Percentiles rank a stretch among this genome's conserved stretches.
phyloP scores from a whole-genome alignment of 2,329 filamentous ascomycete genomes.

The Tolypocladium paradoxum region DNA sequence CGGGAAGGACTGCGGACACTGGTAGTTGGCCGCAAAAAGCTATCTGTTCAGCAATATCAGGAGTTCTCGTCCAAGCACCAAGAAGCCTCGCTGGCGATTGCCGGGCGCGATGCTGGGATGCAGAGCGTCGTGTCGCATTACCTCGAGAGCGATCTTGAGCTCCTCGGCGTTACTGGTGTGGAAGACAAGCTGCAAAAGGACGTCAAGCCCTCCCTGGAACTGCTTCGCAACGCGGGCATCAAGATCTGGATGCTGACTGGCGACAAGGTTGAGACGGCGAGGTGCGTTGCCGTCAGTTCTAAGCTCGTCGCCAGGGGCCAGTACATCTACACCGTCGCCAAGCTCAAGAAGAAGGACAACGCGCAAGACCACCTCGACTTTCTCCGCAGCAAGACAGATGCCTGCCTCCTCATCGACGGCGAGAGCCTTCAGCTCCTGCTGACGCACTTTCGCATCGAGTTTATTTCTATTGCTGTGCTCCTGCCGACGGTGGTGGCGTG shows the following conservation, averaged over 20 bases:
- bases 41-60: conserved; percentile 68
- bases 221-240: conserved; percentile 91
- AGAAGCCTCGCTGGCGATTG: conserved; percentile 70
- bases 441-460: conserved; percentile 69
- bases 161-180: conserved; percentile 93
- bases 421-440: conserved; percentile 81
- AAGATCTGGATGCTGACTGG: conserved; percentile 99
- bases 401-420: conserved; percentile 86
- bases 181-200: conserved; percentile 94
- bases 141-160: conserved; percentile 79
- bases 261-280: conserved; percentile 95
- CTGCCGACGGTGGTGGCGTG: conserved; percentile 91
- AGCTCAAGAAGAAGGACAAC: conserved; percentile 70
- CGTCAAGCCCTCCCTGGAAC: conserved; percentile 88
- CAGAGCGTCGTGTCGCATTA: conserved; percentile 67
- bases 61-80: conserved; percentile 68
- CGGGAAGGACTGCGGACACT: conserved; percentile 88
- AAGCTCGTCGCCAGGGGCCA: conserved; percentile 90
- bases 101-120: conserved; percentile 72
- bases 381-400: conserved; percentile 75
- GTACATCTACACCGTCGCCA: conserved; percentile 87
- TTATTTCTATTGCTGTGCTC: conserved; percentile 78
- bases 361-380: conserved; percentile 86
- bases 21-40: conserved; percentile 83
- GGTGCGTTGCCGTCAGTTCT: conserved; percentile 89